A percentile compares a stretch with the other conserved stretches of the same genome.
Conservation (phyloP, 495 filamentous ascomycete genomes). For the Penicillium paxilli region DNA sequence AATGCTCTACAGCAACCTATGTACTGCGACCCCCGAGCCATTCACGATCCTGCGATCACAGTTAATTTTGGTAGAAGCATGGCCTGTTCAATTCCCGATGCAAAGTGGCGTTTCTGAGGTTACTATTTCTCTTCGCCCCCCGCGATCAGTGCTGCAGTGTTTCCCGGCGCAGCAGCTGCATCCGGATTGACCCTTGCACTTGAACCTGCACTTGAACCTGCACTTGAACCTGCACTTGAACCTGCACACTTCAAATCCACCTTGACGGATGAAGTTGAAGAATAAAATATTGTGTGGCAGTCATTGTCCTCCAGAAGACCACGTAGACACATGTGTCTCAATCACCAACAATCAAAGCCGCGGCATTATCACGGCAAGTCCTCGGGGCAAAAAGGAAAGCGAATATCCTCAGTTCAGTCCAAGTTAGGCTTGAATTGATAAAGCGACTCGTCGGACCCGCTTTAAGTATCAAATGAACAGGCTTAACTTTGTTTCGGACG, state of each 20-base stretch:
- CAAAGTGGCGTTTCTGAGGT: constrained; percentile 16
- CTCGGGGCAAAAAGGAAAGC: not conserved
- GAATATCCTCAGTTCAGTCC: too few species aligned
- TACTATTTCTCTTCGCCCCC: constrained; percentile 2
- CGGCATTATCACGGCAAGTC: constrained; percentile 1
- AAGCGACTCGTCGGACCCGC: constrained; percentile 1
- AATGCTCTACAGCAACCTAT: too few species aligned
- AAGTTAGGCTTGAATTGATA: too few species aligned
- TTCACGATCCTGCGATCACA: not conserved
- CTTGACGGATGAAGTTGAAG: too few species aligned
- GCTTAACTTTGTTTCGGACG: not conserved
- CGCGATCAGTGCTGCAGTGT: not conserved
- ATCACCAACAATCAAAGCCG: too few species aligned
- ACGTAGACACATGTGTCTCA: not conserved
- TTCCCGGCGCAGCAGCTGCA: not conserved
- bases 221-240: too few species aligned
- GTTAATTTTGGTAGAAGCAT: not conserved
- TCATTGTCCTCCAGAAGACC: too few species aligned
- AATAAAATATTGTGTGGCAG: too few species aligned
- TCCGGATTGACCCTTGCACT: too few species aligned
- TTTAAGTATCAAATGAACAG: too few species aligned
- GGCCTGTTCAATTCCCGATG: not conserved
- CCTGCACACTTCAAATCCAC: too few species aligned
- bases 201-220: too few species aligned
- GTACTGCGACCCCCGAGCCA: not conserved